Evolutionary conservation across 306 rosid genomes (phyloP).

Genomic region (Morella rubra): DNA sequence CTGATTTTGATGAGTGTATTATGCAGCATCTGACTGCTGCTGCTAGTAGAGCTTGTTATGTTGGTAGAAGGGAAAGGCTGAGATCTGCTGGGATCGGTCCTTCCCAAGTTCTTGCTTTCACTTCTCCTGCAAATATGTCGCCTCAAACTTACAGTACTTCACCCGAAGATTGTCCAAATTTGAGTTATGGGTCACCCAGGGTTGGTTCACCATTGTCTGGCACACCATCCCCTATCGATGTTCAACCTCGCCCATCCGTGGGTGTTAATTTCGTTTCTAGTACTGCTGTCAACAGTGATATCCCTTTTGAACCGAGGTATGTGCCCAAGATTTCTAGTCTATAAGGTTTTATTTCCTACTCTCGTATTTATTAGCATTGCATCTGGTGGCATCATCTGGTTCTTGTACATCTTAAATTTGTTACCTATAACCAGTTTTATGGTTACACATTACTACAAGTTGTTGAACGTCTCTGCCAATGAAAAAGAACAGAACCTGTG

Average conservation of each 20-base stretch:
- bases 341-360: background rate
- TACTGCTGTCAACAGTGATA: slow-evolving; percentile 29
- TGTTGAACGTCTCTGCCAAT: background rate
- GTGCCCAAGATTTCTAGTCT: slow-evolving; percentile 5
- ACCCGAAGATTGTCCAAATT: slow-evolving; percentile 21
- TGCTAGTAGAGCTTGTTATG: slow-evolving; percentile 53
- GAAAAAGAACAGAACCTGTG: background rate
- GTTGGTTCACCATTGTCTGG: slow-evolving; percentile 43
- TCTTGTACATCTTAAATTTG: background rate
- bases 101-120: slow-evolving; percentile 40
- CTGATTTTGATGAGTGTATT: slow-evolving; percentile 64
- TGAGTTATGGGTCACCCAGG: slow-evolving; percentile 25
- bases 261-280: slow-evolving; percentile 27
- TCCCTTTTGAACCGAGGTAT: slow-evolving; percentile 57
- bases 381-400: background rate
- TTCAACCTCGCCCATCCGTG: slow-evolving; percentile 33
- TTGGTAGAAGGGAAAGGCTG: slow-evolving; percentile 55
- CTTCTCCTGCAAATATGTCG: slow-evolving; percentile 38
- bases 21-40: slow-evolving; percentile 77
- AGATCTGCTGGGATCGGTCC: slow-evolving; percentile 61
- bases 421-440: background rate
- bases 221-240: slow-evolving; percentile 26
- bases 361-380: background rate
- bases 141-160: slow-evolving; percentile 41
- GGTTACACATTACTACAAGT: background rate